Base-by-base conservation (phyloP, 306 rosid species). In the Vicia sativa region DNA sequence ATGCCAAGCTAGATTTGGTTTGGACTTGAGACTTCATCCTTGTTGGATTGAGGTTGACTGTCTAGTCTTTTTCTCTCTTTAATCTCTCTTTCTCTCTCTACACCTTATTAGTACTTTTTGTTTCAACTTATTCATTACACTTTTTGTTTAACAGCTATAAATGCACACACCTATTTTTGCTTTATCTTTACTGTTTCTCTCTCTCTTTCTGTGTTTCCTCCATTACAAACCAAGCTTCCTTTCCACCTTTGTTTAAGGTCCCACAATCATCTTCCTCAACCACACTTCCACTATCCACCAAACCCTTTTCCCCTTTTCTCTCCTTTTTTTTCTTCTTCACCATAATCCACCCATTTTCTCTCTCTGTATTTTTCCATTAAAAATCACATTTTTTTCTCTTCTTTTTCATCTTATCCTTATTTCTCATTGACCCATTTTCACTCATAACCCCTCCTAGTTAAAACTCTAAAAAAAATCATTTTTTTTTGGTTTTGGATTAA, bases 171-270 rank as follows among this genome's bases (percentile, higher is more conserved):
- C 78, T 44, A 65, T 76, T 52, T 72, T 83, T 78, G 81, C 96
- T 86, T 79, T 83, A 2, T 71, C 95, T 81, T 84, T 79, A 84
- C 92, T 80, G 78, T 83, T 60, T 78, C 89, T 85, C 84, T 68
- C 71, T 74, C 73, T 35, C 62, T 50, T 53, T 65, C 69, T 63
- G 64, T 73, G 76, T 81, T 73, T 89, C 87, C 92, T 87, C 89
- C 95, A 81, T 87, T 89, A 66, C 95, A 84, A 84, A 77, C 90
- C 95, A 87, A 79, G 78, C 86, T 78, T 79, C 78, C 92, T 87
- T 89, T 92, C 82, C 91, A 86, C 91, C 96, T 85, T 59, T 89
- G 75, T 72, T 76, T 38, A 67, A 67, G 89, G 89, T 42, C 87
- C 91, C 80, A 60, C 83, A 46, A 15, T 65, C 57, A 82, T 76